A percentile compares a stretch with the other conserved stretches of the same genome.
phyloP scores from a whole-genome alignment of 2,329 filamentous ascomycete species.

The Fusarium zealandicum region DNA sequence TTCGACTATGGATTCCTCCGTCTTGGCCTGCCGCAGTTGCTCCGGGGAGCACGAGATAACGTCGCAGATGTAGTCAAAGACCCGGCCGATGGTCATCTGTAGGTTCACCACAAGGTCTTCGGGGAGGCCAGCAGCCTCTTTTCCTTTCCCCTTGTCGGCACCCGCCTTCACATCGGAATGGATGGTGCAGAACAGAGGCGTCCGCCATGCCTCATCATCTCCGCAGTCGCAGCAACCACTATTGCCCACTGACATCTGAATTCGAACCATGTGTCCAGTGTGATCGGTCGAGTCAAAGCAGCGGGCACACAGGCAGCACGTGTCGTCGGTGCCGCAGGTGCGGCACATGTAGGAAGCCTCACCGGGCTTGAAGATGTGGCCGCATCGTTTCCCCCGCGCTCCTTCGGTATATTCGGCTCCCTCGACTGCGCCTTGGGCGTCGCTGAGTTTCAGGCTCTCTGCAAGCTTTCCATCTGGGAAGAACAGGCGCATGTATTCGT shows the following conservation, averaged over 20 bases:
- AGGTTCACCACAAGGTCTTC: conserved; percentile 79
- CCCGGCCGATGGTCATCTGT: conserved; percentile 82
- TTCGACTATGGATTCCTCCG: conserved; percentile 76
- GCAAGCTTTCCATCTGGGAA: conserved; percentile 79
- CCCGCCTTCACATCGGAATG: conserved; percentile 71
- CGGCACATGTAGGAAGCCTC: conserved; percentile 95
- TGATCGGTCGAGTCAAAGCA: conserved; percentile 98
- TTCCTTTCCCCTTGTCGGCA: conserved; percentile 67
- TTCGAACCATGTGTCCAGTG: conserved; percentile 88
- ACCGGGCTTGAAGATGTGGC: conserved; percentile 94
- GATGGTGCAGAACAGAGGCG: conserved; percentile 89
- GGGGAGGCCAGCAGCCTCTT: conserved; percentile 67
- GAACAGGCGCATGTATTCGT: conserved; percentile 77
- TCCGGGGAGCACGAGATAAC: conserved; percentile 98
- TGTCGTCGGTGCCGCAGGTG: conserved; percentile 93
- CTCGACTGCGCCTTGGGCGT: conserved; percentile 90
- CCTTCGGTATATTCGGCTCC: conserved; percentile 94
- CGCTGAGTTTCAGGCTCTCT: conserved; percentile 76
- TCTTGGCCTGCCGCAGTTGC: conserved; percentile 86
- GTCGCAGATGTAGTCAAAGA: conserved; percentile 95
- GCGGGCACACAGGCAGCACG: conserved; percentile 90
- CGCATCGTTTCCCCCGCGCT: conserved; percentile 90
- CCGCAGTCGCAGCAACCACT: conserved; percentile 98
- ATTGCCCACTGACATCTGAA: conserved; percentile 87
- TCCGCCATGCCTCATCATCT: conserved; percentile 91